phyloP scores from a whole-genome alignment of 192 early-diverging fungal genomes.

The Anaeromyces robustus region DNA sequence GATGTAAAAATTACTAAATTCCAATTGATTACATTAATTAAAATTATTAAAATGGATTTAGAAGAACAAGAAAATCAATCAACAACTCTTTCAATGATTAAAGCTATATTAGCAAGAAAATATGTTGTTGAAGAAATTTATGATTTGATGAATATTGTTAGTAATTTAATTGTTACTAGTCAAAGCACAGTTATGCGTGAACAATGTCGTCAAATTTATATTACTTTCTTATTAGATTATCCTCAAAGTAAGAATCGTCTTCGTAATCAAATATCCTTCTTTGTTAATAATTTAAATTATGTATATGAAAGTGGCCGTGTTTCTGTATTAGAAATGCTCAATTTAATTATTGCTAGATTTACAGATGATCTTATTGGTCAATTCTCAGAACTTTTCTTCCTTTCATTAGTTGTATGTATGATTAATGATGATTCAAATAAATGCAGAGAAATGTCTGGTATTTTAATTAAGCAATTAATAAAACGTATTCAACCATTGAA shows the following conservation, averaged over 20 bases:
- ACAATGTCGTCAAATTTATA: slow-evolving; percentile 60
- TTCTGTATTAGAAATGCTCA: slow-evolving; percentile 78
- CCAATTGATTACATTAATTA: slow-evolving; percentile 65
- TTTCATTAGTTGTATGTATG: slow-evolving; percentile 67
- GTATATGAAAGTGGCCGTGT: slow-evolving; percentile 80
- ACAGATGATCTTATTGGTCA: slow-evolving; percentile 56
- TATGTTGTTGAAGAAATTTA: slow-evolving; percentile 81
- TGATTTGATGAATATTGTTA: slow-evolving; percentile 70
- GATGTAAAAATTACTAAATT: slow-evolving; percentile 46
- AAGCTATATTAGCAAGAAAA: slow-evolving; percentile 70
- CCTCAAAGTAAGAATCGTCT: slow-evolving; percentile 74
- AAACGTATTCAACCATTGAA: slow-evolving; percentile 32
- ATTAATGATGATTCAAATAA: slow-evolving; percentile 86
- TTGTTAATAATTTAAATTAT: slow-evolving; percentile 82
- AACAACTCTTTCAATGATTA: slow-evolving; percentile 71
- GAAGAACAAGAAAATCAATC: slow-evolving; percentile 74
- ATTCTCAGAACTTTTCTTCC: slow-evolving; percentile 65
- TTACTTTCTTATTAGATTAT: slow-evolving; percentile 91
- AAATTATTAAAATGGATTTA: slow-evolving; percentile 70
- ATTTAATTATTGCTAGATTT: slow-evolving; percentile 64
- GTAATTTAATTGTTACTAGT: slow-evolving; percentile 70
- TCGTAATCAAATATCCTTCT: slow-evolving; percentile 67
- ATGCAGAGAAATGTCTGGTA: slow-evolving; percentile 76
- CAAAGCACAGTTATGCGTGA: slow-evolving; percentile 65
- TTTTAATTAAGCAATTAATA: slow-evolving; percentile 52